Percentiles rank a stretch among this genome's conserved stretches.
Evolutionary conservation across 2,329 filamentous ascomycete species (phyloP).

Genomic region (Colletotrichum sojae): DNA sequence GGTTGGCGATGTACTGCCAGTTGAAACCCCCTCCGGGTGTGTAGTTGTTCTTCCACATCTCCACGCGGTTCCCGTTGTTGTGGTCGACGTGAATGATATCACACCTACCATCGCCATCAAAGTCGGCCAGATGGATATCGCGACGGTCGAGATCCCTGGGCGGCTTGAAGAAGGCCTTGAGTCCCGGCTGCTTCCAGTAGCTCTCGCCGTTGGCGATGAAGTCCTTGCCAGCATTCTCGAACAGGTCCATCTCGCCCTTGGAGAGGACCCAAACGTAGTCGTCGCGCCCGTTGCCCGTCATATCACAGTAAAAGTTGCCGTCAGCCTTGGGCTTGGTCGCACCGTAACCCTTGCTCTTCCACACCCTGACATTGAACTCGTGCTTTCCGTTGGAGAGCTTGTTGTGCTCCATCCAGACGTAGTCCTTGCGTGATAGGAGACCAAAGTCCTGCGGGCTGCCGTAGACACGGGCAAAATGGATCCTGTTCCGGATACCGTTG

Average conservation of each 20-base stretch:
- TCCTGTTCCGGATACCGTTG: slow-evolving; percentile 19
- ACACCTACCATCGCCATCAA: slow-evolving; percentile 53
- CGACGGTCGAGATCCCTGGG: slow-evolving; percentile 43
- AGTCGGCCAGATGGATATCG: slow-evolving; percentile 53
- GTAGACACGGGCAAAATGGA: slow-evolving; percentile 41
- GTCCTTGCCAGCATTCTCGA: slow-evolving; percentile 31
- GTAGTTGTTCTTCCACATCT: slow-evolving; percentile 45
- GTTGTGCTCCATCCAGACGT: slow-evolving; percentile 36
- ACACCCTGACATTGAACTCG: slow-evolving; percentile 9
- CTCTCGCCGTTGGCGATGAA: slow-evolving; percentile 39
- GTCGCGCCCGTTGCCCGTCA: slow-evolving; percentile 39
- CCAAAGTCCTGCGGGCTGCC: slow-evolving; percentile 36
- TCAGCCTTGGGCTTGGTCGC: slow-evolving; percentile 36
- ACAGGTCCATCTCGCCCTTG: slow-evolving; percentile 33
- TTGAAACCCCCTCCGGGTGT: slow-evolving; percentile 10
- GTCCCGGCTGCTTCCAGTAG: slow-evolving; percentile 1
- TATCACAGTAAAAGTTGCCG: slow-evolving; percentile 38
- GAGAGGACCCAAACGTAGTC: slow-evolving; percentile 43
- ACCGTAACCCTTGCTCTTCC: slow-evolving; percentile 42
- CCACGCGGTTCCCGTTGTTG: slow-evolving; percentile 45
- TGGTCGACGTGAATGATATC: slow-evolving; percentile 47
- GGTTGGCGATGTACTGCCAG: slow-evolving; percentile 23
- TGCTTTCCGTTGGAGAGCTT: background rate
- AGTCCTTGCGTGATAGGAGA: slow-evolving; percentile 29
- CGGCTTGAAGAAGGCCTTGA: background rate